These are phyloP conservation scores for Salix purpurea DNA, from an alignment of 345 rosid species.

Conservation along the genomic window DNA sequence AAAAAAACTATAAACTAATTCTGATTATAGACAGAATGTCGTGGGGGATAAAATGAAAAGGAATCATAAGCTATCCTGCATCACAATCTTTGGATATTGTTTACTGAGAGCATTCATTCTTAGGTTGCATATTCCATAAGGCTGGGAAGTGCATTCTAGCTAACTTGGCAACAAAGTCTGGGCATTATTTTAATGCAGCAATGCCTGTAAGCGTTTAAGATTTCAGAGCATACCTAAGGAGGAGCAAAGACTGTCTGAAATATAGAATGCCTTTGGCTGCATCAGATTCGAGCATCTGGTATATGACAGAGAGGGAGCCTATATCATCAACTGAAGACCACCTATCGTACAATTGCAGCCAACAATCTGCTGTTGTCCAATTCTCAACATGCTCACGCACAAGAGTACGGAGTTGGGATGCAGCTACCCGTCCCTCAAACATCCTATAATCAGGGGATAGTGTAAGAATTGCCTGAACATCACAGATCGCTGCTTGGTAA, in stretches of 20 bases:
- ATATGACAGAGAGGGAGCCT: constrained; percentile 95
- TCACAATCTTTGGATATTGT: not conserved
- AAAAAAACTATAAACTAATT: not conserved
- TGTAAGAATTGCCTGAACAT: constrained; percentile 91
- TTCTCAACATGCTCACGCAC: constrained; percentile 84
- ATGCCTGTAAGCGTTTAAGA: not conserved
- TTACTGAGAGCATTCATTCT: not conserved
- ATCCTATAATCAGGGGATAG: constrained; percentile 80
- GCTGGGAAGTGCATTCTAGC: not conserved
- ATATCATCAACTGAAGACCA: constrained; percentile 98
- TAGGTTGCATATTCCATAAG: not conserved
- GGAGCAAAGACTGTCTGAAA: constrained; percentile 93
- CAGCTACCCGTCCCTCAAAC: constrained; percentile 94
- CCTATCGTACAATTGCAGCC: constrained; percentile 91
- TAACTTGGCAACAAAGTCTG: not conserved
- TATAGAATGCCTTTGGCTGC: constrained; percentile 83
- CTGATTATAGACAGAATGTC: not conserved
- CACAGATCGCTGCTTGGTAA: constrained; percentile 77
- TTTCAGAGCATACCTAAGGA: constrained; percentile 54
- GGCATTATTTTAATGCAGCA: not conserved
- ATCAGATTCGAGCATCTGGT: constrained; percentile 98
- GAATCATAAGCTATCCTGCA: not conserved
- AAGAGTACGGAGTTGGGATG: constrained; percentile 75
- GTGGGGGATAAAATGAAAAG: not conserved
- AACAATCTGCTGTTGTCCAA: constrained; percentile 97